A percentile compares a stretch with the other conserved stretches of the same genome.
These are phyloP conservation scores for Leishmania amazonensis DNA, from an alignment of 208 protist species.

Conservation along the genomic window DNA sequence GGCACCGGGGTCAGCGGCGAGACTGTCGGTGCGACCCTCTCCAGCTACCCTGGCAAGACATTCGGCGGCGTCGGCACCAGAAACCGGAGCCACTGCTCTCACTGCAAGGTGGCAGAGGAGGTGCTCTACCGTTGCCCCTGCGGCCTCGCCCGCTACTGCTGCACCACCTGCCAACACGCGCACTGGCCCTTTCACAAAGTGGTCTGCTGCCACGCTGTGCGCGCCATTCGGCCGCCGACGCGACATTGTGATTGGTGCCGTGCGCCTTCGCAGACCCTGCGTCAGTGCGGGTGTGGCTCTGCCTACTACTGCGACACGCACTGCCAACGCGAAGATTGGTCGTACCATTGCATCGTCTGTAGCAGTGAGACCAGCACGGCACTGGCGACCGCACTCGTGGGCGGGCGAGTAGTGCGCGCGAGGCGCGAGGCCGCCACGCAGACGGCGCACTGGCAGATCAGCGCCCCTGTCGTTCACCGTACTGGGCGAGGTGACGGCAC, in stretches of 20 bases:
- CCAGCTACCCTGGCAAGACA: background rate
- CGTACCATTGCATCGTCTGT: conserved; percentile 31
- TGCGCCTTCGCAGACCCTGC: conserved; percentile 14
- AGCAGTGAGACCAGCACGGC: conserved; percentile 1
- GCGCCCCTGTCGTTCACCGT: conserved; percentile 2
- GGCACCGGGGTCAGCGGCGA: background rate
- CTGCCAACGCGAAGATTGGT: conserved; percentile 55
- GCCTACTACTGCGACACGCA: conserved; percentile 40
- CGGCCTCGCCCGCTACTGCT: conserved; percentile 40
- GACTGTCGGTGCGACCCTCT: background rate
- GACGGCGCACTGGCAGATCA: conserved; percentile 25
- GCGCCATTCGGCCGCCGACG: conserved; percentile 2
- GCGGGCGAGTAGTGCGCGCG: conserved; percentile 7
- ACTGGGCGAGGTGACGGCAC: background rate
- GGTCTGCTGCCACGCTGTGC: conserved; percentile 22
- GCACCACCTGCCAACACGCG: conserved; percentile 41
- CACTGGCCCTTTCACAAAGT: conserved; percentile 44
- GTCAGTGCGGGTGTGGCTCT: conserved; percentile 41
- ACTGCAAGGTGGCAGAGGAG: conserved; percentile 25
- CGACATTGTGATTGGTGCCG: conserved; percentile 28
- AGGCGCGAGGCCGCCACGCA: conserved; percentile 27
- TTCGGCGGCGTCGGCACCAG: background rate
- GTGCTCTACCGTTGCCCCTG: conserved; percentile 44
- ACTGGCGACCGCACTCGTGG: conserved; percentile 11
- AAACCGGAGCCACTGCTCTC: conserved; percentile 9